phyloP scores from a whole-genome alignment of 2,329 filamentous ascomycete genomes.

The Aspergillus hiratsukae region DNA sequence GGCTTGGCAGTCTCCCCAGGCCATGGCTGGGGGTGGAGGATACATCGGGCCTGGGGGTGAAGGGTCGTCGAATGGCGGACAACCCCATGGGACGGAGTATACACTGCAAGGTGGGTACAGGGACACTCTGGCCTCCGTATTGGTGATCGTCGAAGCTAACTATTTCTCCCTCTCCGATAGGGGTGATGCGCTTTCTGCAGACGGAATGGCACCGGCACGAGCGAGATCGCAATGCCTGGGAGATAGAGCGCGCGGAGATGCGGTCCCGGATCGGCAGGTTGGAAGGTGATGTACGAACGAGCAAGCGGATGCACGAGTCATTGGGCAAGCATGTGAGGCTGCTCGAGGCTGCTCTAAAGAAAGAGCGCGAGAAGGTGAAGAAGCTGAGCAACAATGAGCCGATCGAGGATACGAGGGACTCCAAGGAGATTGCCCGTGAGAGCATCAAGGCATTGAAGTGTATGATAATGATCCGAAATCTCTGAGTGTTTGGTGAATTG shows the following conservation, averaged over 20 bases:
- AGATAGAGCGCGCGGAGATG: constrained; percentile 99
- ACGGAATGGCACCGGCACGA: constrained; percentile 99
- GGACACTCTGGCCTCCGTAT: background rate
- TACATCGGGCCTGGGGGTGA: constrained; percentile 45
- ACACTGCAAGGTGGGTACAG: constrained; percentile 60
- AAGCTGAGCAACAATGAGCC: constrained; percentile 48
- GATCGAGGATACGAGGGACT: constrained; percentile 44
- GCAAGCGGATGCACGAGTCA: constrained; percentile 82
- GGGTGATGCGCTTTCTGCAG: constrained; percentile 98
- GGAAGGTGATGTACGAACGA: constrained; percentile 81
- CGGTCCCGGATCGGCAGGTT: constrained; percentile 92
- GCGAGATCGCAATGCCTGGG: constrained; percentile 95
- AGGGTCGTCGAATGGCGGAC: constrained; percentile 41
- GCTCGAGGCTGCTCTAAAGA: constrained; percentile 81
- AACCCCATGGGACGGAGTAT: constrained; percentile 63
- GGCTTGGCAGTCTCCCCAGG: constrained; percentile 67
- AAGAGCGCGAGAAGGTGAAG: constrained; percentile 69
- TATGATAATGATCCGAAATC: constrained; percentile 16
- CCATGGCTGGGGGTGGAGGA: constrained; percentile 55
- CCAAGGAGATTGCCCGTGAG: constrained; percentile 44
- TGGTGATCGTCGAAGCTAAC: constrained; percentile 16
- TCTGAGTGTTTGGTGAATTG: background rate
- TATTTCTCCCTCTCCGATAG: constrained; percentile 40
- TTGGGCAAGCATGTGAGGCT: constrained; percentile 86
- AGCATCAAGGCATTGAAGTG: constrained; percentile 39